Evolutionary conservation across 345 rosid species (phyloP).

Genomic region (Camelina neglecta): DNA sequence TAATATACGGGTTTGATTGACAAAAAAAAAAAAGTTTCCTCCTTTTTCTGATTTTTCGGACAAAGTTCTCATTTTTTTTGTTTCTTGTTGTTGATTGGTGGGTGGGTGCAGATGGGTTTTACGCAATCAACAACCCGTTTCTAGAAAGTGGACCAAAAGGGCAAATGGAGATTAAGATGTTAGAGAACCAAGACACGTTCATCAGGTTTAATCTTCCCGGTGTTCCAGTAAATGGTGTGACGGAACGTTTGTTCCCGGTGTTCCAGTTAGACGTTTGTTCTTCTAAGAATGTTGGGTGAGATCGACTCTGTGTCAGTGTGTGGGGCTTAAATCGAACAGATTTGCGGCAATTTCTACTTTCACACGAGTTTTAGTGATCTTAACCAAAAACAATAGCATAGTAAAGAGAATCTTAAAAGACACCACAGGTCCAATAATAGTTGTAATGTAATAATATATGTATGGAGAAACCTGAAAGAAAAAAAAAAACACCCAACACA

Average conservation of each 20-base stretch:
- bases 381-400: neutral
- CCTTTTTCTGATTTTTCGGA: neutral
- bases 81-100: neutral
- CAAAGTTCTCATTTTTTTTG: neutral
- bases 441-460: neutral
- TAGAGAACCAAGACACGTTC: constrained; percentile 30
- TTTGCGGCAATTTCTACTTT: neutral
- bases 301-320: too few relatives aligned
- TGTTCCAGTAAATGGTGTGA: constrained; percentile 6
- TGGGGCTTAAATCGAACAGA: too few relatives aligned
- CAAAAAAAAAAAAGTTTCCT: neutral
- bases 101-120: constrained; percentile 20
- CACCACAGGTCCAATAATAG: neutral
- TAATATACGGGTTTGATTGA: too few relatives aligned
- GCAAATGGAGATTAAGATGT: constrained; percentile 21
- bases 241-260: too few relatives aligned
- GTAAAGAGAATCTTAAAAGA: neutral
- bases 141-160: constrained; percentile 35
- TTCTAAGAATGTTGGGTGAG: too few relatives aligned
- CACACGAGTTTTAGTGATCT: neutral
- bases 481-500: neutral
- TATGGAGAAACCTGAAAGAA: neutral
- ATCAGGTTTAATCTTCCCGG: constrained; percentile 29
- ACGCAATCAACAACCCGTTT: constrained; percentile 39
- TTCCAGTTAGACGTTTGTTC: too few relatives aligned